Evolutionary conservation across 2,329 filamentous ascomycete species (phyloP).

Genomic region (Beauveria sp.): DNA sequence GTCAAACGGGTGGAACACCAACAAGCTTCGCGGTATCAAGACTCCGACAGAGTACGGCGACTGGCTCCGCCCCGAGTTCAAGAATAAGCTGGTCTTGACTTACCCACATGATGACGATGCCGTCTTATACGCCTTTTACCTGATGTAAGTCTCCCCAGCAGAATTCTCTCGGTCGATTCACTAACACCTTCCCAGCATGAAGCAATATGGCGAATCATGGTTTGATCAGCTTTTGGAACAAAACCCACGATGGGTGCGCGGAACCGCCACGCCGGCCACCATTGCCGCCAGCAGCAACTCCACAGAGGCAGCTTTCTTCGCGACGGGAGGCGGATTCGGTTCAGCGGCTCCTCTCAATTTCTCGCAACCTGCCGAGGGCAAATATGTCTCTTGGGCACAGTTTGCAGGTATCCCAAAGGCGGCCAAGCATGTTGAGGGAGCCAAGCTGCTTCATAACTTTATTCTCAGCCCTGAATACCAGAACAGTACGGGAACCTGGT

Average conservation of each 20-base stretch:
- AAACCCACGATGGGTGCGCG: slow-evolving; percentile 46
- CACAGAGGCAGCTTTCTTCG: slow-evolving; percentile 29
- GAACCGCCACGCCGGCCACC: slow-evolving; percentile 34
- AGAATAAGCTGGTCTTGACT: slow-evolving; percentile 45
- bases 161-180: too few species aligned
- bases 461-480: slow-evolving; percentile 36
- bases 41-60: slow-evolving; percentile 34
- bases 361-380: slow-evolving; percentile 27
- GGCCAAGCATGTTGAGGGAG: slow-evolving; percentile 41
- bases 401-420: slow-evolving; percentile 39
- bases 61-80: slow-evolving; percentile 40
- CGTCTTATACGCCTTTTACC: slow-evolving; percentile 41
- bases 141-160: slow-evolving; percentile 30
- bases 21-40: slow-evolving; percentile 26
- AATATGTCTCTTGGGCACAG: slow-evolving; percentile 42
- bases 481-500: slow-evolving; percentile 22
- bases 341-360: slow-evolving; percentile 17
- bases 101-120: slow-evolving; percentile 54
- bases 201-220: slow-evolving; percentile 37
- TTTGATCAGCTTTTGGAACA: slow-evolving; percentile 39
- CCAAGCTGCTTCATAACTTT: slow-evolving; percentile 43
- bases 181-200: slow-evolving; percentile 19
- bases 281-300: slow-evolving; percentile 24
- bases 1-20: slow-evolving; percentile 28
- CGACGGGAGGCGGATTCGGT: slow-evolving; percentile 16